Evolutionary conservation across 164 flowering plant genomes (phyloP), one percentile per base, ranked within the genome.

Genomic region (Sedum album): DNA sequence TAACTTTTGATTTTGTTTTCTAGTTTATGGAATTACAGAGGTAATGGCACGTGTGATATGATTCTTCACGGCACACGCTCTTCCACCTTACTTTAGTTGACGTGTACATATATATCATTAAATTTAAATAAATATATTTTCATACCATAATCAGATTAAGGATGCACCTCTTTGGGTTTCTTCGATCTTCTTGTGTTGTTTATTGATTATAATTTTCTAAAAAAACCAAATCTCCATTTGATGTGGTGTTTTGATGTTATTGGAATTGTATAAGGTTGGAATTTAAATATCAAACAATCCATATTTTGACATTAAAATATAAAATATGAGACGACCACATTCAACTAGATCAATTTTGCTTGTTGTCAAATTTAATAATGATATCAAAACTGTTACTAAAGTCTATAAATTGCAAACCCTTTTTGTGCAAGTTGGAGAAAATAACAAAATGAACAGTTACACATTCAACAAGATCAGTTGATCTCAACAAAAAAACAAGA

Each of bases 11-110:
- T 51, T 51, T 48, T 51, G 21, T 21, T n/a, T 51, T 51, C 28
- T 51, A 13, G 15, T 42, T 46, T 46, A 14, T 4, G 41, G 13
- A 42, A 0, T 42, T 42, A 42, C 46, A 14, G 46, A 46, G 20
- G 51, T 15, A 15, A 18, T 46, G 46, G 26, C 26, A 49, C 60
- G 14, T 53, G 60, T 23, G 60, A 5, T 53, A 1, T 23, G 60
- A 53, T 53, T 28, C 60, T 53, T 53, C 60, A 21, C 60, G 60
- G 60, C 30, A 53, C 51, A 46, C 60, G 60, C 60, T 57, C 33
- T 57, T 57, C 33, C 18, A 57, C 62, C 6, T 28, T 26, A 28
- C 1, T 14, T 57, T 57, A 57, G 62, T 26, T 57, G 62, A 57
- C 62, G 62, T 57, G 33, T 57, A 28, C 62, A 57, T 57, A 26